These are phyloP conservation scores for Penicillium concentricum DNA, from an alignment of 2,329 filamentous ascomycete species.

Conservation along the genomic window DNA sequence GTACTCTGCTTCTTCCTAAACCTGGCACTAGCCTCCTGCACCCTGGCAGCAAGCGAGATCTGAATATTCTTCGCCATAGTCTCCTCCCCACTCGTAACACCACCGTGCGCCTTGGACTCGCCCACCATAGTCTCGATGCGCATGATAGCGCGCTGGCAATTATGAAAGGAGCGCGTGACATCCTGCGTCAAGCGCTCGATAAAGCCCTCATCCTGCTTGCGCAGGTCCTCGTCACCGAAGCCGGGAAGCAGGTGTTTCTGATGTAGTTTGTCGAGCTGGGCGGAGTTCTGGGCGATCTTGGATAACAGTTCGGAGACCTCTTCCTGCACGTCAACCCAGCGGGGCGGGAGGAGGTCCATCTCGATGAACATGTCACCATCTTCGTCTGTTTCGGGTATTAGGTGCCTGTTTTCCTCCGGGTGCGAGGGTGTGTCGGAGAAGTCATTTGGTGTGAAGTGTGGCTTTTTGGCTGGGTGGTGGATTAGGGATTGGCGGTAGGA, in stretches of 20 bases:
- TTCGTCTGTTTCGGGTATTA: slow-evolving; percentile 74
- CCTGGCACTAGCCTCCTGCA: slow-evolving; percentile 85
- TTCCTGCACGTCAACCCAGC: slow-evolving; percentile 94
- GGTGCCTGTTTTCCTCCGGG: slow-evolving; percentile 71
- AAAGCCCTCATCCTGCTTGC: slow-evolving; percentile 79
- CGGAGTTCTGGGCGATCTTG: slow-evolving; percentile 77
- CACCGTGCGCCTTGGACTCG: slow-evolving; percentile 69
- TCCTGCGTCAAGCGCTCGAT: slow-evolving; percentile 89
- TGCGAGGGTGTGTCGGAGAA: slow-evolving; percentile 61
- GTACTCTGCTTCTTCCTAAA: slow-evolving; percentile 98
- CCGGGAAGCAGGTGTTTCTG: slow-evolving; percentile 96
- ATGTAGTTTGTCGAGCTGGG: slow-evolving; percentile 85
- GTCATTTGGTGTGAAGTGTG: slow-evolving; percentile 64
- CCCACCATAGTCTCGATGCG: slow-evolving; percentile 82
- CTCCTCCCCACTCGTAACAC: slow-evolving; percentile 79
- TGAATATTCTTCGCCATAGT: slow-evolving; percentile 96
- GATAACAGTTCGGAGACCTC: slow-evolving; percentile 82
- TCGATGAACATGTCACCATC: slow-evolving; percentile 95
- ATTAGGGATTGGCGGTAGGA: slow-evolving; percentile 98
- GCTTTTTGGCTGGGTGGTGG: slow-evolving; percentile 87
- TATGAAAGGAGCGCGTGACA: slow-evolving; percentile 85
- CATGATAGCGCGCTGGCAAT: slow-evolving; percentile 86
- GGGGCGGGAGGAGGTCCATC: slow-evolving; percentile 93
- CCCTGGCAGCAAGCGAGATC: slow-evolving; percentile 79
- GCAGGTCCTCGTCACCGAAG: slow-evolving; percentile 92